Evolutionary conservation across 305 asterid genomes (phyloP), one percentile per base, ranked within the genome.

Genomic region (Solanum hybrid): DNA sequence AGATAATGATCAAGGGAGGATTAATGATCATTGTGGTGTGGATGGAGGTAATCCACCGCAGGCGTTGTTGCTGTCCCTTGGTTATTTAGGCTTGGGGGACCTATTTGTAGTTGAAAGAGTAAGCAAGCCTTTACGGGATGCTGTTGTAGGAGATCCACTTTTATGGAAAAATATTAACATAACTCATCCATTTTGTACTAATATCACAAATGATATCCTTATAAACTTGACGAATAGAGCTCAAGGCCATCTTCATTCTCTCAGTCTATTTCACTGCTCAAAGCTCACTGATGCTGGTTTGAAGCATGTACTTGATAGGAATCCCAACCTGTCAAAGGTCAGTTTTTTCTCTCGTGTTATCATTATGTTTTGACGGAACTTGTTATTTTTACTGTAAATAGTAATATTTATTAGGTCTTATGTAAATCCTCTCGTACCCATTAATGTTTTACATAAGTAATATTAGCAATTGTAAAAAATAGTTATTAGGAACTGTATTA

Each of bases 81-180:
- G 77, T 87, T 72, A 79, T 82, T 72, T 90, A 42, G 90, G 71
- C 10, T 76, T 88, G 84, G 27, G 51, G 64, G 91, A 87, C 72
- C 86, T 90, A 32, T 56, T 90, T n/a, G 38, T 77, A 42, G 85
- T 87, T 24, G 90, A 90, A 76, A 31, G 85, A n/a, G 91, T 88
- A n/a, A 81, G 91, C 86, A 90, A 75, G 37, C 27, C 90, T n/a
- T n/a, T n/a, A n/a, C n/a, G n/a, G n/a, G n/a, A n/a, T n/a, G n/a
- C 73, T 38, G 90, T 90, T 42, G 38, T 27, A 19, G 69, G 86
- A 31, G 90, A 90, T 87, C 88, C 91, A 37, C 85, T 90, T 45
- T 40, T 90, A 24, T 90, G 91, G 91, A 90, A 72, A 88, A 80
- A n/a, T 19, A 79, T 90, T 27, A 56, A 90, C 32, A 51, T 90